A percentile compares a stretch with the other conserved stretches of the same genome.
Conservation (phyloP, 306 rosid genomes). For the Pyrus betulifolia region DNA sequence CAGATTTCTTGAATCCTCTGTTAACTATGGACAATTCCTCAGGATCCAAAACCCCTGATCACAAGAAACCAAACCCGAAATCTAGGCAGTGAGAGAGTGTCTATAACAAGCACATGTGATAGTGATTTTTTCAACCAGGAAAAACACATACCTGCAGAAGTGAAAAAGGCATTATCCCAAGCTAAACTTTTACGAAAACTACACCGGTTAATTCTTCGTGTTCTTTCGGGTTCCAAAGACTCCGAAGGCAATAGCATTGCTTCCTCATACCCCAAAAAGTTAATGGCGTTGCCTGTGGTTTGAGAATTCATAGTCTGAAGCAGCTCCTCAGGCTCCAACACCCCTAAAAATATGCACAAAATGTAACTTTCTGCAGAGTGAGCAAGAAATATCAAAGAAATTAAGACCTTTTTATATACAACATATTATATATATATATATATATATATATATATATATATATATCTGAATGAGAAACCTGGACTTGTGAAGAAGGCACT, state of each 20-base stretch:
- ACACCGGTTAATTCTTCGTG: slow-evolving; percentile 1
- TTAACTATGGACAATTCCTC: slow-evolving; percentile 47
- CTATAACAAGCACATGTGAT: neutral
- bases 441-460: neutral
- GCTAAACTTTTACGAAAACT: slow-evolving; percentile 47
- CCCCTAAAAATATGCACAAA: slow-evolving; percentile 31
- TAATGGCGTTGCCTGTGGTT: slow-evolving; percentile 3
- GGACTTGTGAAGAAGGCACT: slow-evolving; percentile 57
- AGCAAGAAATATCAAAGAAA: neutral
- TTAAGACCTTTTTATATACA: neutral
- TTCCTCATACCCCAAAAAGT: slow-evolving; percentile 25
- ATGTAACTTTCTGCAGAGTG: neutral
- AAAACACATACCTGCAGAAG: slow-evolving; percentile 40
- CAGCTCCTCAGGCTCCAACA: slow-evolving; percentile 57
- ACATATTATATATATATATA: neutral
- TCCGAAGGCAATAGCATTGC: slow-evolving; percentile 27
- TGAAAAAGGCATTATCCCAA: slow-evolving; percentile 62
- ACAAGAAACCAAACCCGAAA: neutral
- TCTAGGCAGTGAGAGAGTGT: neutral
- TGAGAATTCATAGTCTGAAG: slow-evolving; percentile 21
- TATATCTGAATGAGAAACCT: slow-evolving; percentile 23
- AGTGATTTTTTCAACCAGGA: neutral
- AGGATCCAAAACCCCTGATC: slow-evolving; percentile 50
- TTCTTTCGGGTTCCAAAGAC: slow-evolving; percentile 25
- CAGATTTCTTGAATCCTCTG: slow-evolving; percentile 37